A percentile compares a stretch with the other conserved stretches of the same genome.
Evolutionary conservation across 2,329 filamentous ascomycete species (phyloP).

Genomic region (Sclerotiophoma versabilis): DNA sequence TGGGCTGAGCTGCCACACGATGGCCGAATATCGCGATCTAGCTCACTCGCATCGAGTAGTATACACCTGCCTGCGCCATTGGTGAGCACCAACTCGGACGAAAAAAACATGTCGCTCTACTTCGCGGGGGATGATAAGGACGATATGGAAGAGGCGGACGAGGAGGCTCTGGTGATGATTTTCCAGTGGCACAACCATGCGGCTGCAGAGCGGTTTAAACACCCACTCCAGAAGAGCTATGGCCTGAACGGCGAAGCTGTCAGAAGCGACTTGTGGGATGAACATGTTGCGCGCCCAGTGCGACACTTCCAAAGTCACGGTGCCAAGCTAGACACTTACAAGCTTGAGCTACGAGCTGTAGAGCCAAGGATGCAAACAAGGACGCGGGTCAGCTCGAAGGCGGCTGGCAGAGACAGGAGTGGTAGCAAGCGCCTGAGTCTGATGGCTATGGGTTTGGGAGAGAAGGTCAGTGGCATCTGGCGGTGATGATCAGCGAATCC

Average conservation of each 20-base stretch:
- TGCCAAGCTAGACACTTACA: conserved; percentile 31
- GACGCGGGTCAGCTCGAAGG: conserved; percentile 4
- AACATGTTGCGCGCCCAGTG: conserved; percentile 36
- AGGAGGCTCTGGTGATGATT: conserved; percentile 40
- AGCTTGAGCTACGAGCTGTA: conserved; percentile 36
- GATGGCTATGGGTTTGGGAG: conserved; percentile 34
- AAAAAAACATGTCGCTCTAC: conserved; percentile 35
- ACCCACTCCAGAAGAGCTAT: conserved; percentile 35
- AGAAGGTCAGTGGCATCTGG: conserved; percentile 38
- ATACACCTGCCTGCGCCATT: conserved; percentile 2
- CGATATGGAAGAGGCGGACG: conserved; percentile 10
- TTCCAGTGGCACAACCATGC: conserved; percentile 39
- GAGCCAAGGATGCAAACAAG: conserved; percentile 28
- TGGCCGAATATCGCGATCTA: conserved; percentile 7
- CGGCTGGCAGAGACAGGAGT: conserved; percentile 25
- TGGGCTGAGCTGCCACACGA: conserved; percentile 35
- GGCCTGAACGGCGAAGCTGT: conserved; percentile 34
- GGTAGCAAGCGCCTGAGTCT: conserved; percentile 34
- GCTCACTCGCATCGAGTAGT: conserved; percentile 7
- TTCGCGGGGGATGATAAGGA: conserved; percentile 24
- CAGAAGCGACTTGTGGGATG: conserved; percentile 34
- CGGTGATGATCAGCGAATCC: conserved; percentile 1
- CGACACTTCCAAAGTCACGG: conserved; percentile 33
- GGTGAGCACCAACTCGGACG: conserved; percentile 31
- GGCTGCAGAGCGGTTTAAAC: conserved; percentile 40